phyloP scores from a whole-genome alignment of 805 yeast genomes.

The Suhomyces pyralidae region DNA sequence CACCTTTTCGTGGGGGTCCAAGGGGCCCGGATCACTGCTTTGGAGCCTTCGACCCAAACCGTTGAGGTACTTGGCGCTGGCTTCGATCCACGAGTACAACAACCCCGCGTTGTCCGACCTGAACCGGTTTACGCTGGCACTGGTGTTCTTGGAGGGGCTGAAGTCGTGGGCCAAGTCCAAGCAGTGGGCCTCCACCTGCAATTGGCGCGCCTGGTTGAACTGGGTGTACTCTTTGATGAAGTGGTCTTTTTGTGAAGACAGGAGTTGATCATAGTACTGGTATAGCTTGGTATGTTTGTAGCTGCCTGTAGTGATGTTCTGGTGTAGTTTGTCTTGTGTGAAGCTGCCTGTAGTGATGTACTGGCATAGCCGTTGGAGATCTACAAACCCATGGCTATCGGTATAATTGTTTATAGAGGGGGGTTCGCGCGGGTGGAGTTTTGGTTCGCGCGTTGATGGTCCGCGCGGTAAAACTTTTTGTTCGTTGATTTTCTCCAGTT shows the following conservation, averaged over 20 bases:
- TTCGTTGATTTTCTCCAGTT: no score
- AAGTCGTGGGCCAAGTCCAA: slow-evolving; percentile 15
- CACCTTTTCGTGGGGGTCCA: slow-evolving; percentile 7
- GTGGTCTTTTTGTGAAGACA: slow-evolving; percentile 9
- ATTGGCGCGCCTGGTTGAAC: slow-evolving; percentile 25
- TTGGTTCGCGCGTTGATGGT: no score
- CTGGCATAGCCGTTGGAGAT: slow-evolving; percentile 18
- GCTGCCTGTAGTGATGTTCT: no score
- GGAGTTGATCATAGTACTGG: slow-evolving; percentile 19
- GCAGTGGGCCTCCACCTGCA: slow-evolving; percentile 25
- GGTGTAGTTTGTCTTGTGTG: no score
- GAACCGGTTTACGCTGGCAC: slow-evolving; percentile 4
- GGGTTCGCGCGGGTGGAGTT: no score
- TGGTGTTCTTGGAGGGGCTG: background rate
- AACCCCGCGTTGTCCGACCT: slow-evolving; percentile 8
- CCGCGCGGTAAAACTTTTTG: no score
- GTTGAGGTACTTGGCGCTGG: slow-evolving; percentile 5
- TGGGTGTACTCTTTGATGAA: slow-evolving; percentile 25
- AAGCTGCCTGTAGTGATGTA: slow-evolving; percentile 20
- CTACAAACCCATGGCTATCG: slow-evolving; percentile 18
- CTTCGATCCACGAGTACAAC: slow-evolving; percentile 13
- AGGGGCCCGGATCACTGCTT: background rate
- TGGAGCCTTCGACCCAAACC: background rate
- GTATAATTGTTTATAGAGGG: slow-evolving; percentile 10
- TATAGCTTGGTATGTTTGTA: slow-evolving; percentile 8